Base-by-base conservation (phyloP, 257 asterid genomes). In the Solanum medicagineum region DNA sequence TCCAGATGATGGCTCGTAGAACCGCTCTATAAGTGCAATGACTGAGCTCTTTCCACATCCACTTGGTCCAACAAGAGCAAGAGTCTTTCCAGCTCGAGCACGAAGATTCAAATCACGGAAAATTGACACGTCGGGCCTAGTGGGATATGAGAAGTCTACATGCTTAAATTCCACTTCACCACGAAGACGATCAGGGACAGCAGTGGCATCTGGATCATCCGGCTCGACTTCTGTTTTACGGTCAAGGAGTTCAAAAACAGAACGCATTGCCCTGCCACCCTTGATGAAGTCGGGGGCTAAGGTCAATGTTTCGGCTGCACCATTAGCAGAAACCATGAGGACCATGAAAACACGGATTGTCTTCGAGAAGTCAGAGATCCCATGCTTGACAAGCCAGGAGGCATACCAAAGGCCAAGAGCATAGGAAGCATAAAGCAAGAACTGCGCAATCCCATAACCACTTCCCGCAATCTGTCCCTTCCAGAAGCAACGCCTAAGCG, bases 391-490 rank as follows among this genome's bases (percentile, higher is more conserved):
- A 22, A 95, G 95, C 95, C 95, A 95, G 0, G 99, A 95, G 63
- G 99, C 98, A 51, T 95, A 95, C 98, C 98, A 95, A 14, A 95
- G 94, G 82, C 99, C 99, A 11, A 95, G 90, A 3, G 99, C 97
- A 26, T 95, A 95, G 81, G 99, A 95, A 1, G 97, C 97, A 24
- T 94, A 94, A 59, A 95, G 98, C 68, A 89, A 88, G 74, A 95
- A 95, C 77, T 95, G 99, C 1, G 99, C 98, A 9, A 94, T 87
- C 6, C 99, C 99, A 49, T 92, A 95, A 3, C 97, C 98, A 49
- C 90, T 91, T 81, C 99, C 99, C 11, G 97, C 98, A 11, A 95
- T 92, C 87, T 95, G 99, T 32, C 98, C 99, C 85, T 94, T 95
- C 99, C 99, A 95, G 89, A 95, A 95, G 91, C 97, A 93, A 19